These are phyloP conservation scores for Castanopsis chinensis DNA, from an alignment of 306 rosid genomes.

Conservation along the genomic window DNA sequence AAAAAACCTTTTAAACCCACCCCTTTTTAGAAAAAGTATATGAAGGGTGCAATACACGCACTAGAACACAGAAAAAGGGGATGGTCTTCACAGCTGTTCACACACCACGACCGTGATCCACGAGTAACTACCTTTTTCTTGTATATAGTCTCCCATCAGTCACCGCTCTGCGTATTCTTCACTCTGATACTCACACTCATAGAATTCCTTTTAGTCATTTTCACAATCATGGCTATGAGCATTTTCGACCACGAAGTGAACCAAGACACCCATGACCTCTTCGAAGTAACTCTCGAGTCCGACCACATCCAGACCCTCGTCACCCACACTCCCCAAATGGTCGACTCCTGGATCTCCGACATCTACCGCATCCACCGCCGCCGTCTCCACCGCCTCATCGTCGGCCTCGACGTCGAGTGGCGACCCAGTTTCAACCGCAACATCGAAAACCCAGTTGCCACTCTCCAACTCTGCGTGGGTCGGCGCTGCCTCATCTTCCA, in stretches of 20 bases:
- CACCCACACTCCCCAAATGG: conserved; percentile 24
- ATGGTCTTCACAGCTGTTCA: too few relatives aligned
- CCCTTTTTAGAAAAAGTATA: too few relatives aligned
- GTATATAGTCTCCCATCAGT: too few relatives aligned
- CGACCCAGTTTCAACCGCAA: conserved; percentile 27
- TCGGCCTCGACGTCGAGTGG: conserved; percentile 56
- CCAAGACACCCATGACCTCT: conserved; percentile 19
- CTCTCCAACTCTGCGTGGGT: conserved; percentile 43
- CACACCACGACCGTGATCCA: too few relatives aligned
- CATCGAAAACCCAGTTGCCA: conserved; percentile 26
- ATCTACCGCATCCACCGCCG: conserved; percentile 3
- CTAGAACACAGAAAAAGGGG: too few relatives aligned
- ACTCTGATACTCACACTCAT: too few relatives aligned
- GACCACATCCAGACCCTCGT: conserved; percentile 25
- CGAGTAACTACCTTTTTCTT: too few relatives aligned
- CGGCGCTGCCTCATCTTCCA: conserved; percentile 38
- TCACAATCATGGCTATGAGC: conserved; percentile 20
- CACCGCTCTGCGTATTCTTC: too few relatives aligned
- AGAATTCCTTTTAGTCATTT: too few relatives aligned
- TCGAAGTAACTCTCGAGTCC: conserved; percentile 10
- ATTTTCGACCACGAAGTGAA: conserved; percentile 25
- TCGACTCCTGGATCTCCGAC: conserved; percentile 32
- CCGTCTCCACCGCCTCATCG: conserved; percentile 18
- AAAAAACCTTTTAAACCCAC: too few relatives aligned
- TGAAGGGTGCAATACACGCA: too few relatives aligned